A percentile compares a stretch with the other conserved stretches of the same genome.
Evolutionary conservation across 768 basidiomycete species (phyloP).

Genomic region (Boletus sp.): DNA sequence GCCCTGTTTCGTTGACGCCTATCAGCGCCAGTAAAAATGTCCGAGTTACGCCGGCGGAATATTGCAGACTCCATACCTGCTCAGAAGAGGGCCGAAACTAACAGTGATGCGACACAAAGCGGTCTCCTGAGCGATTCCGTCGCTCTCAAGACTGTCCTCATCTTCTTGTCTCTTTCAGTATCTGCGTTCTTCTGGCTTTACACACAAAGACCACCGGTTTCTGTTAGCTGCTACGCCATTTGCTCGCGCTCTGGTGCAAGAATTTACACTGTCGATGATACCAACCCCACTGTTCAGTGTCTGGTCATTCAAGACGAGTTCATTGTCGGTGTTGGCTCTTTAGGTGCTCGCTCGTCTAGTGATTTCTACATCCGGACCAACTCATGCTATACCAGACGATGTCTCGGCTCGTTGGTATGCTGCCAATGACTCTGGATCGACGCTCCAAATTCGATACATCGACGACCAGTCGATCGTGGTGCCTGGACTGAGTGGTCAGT

Average conservation of each 20-base stretch:
- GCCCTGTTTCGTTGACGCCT: neutral
- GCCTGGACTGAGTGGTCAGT: conserved; percentile 69
- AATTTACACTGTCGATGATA: conserved; percentile 67
- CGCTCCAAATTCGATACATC: conserved; percentile 46
- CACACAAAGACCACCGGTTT: neutral
- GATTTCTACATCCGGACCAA: neutral
- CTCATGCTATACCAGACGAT: conserved; percentile 34
- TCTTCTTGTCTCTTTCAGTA: conserved; percentile 5
- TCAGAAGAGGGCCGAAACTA: neutral
- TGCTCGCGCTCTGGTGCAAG: conserved; percentile 51
- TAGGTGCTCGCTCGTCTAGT: conserved; percentile 40
- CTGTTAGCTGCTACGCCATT: conserved; percentile 49
- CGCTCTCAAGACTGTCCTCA: neutral
- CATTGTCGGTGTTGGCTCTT: conserved; percentile 53
- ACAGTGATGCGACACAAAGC: neutral
- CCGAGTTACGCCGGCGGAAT: conserved; percentile 11
- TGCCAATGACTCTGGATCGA: conserved; percentile 21
- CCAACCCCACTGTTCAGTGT: conserved; percentile 54
- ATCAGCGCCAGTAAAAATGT: conserved; percentile 1
- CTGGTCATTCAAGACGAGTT: conserved; percentile 51
- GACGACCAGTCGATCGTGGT: conserved; percentile 57
- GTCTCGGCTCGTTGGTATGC: conserved; percentile 40
- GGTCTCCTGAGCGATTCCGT: neutral
- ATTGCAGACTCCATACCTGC: neutral
- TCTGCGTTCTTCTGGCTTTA: conserved; percentile 11